Conservation (phyloP, 306 rosid species). For the Medicago arabica region DNA sequence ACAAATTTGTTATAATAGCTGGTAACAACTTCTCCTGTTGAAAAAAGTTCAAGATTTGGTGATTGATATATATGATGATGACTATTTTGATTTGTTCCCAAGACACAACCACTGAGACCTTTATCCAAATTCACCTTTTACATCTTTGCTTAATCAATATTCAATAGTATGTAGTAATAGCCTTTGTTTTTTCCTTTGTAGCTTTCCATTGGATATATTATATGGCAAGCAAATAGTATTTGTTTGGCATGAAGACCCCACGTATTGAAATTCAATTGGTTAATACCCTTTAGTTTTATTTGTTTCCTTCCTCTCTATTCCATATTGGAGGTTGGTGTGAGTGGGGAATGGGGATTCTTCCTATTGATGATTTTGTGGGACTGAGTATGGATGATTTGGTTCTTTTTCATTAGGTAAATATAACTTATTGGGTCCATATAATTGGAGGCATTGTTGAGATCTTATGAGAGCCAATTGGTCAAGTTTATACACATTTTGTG, state of each 20-base stretch:
- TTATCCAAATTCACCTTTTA: slow-evolving; percentile 36
- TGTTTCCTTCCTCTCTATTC: background rate
- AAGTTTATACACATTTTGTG: slow-evolving; percentile 46
- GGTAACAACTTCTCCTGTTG: slow-evolving; percentile 49
- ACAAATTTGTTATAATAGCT: slow-evolving; percentile 35
- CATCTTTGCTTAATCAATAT: slow-evolving; percentile 22
- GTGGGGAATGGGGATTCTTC: slow-evolving; percentile 1
- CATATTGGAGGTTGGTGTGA: slow-evolving; percentile 44
- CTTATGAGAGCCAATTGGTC: slow-evolving; percentile 47
- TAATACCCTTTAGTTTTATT: background rate
- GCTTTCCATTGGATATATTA: slow-evolving; percentile 16
- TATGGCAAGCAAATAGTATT: slow-evolving; percentile 41
- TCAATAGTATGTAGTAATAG: background rate
- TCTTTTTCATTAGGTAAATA: slow-evolving; percentile 14
- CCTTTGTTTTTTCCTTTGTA: background rate
- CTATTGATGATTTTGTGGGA: slow-evolving; percentile 37
- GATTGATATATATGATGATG: slow-evolving; percentile 37
- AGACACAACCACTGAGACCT: slow-evolving; percentile 35
- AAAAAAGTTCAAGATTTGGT: slow-evolving; percentile 45
- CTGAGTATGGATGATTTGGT: slow-evolving; percentile 5
- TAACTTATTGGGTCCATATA: slow-evolving; percentile 39
- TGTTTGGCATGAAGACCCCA: slow-evolving; percentile 55
- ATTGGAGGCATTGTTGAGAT: slow-evolving; percentile 26
- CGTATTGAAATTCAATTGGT: background rate
- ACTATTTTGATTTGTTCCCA: slow-evolving; percentile 44